Percentiles rank a stretch among this genome's conserved stretches.
phyloP scores from a whole-genome alignment of 306 rosid species.

The Comarum palustre region DNA sequence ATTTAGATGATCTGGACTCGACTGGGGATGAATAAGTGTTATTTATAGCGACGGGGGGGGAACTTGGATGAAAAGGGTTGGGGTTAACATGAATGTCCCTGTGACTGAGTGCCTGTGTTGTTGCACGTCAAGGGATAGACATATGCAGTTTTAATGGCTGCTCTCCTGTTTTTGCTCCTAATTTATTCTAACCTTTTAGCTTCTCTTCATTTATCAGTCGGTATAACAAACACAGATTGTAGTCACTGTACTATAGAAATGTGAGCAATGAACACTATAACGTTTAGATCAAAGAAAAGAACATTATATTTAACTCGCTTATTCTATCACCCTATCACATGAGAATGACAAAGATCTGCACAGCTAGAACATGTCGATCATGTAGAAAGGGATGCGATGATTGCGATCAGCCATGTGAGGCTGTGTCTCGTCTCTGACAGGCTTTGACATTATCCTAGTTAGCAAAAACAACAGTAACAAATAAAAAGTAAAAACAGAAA shows the following conservation, averaged over 20 bases:
- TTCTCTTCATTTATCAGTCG: background rate
- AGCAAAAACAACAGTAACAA: background rate
- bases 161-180: background rate
- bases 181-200: background rate
- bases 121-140: slow-evolving; percentile 50
- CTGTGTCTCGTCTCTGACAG: background rate
- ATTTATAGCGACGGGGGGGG: background rate
- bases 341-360: background rate
- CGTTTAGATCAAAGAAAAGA: no score
- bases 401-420: slow-evolving; percentile 1
- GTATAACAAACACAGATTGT: background rate
- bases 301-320: background rate
- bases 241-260: background rate
- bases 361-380: background rate
- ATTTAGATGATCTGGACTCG: slow-evolving; percentile 5
- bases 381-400: background rate
- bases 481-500: background rate
- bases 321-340: background rate
- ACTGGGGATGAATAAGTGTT: slow-evolving; percentile 5
- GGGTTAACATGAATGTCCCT: background rate
- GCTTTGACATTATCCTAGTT: background rate
- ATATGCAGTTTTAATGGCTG: slow-evolving; percentile 8
- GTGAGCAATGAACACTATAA: no score
- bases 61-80: slow-evolving; percentile 5
- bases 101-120: slow-evolving; percentile 8